phyloP scores from a whole-genome alignment of 257 asterid species.

The Coffea canephora region DNA sequence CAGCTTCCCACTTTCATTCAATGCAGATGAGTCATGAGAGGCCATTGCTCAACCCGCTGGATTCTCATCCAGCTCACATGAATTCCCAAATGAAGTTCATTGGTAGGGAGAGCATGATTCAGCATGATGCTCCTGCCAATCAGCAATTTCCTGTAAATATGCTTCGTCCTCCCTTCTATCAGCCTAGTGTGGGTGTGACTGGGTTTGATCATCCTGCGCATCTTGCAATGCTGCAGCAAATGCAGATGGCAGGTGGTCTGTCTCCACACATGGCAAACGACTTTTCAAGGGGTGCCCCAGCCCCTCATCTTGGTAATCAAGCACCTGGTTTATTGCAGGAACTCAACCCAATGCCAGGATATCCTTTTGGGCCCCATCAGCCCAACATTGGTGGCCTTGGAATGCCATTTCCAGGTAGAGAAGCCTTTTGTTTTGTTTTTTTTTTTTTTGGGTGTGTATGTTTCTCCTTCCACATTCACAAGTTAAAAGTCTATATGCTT shows the following conservation, averaged over 20 bases:
- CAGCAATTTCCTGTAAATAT: conserved; percentile 47
- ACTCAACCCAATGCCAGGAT: conserved; percentile 53
- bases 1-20: conserved; percentile 53
- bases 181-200: conserved; percentile 47
- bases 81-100: conserved; percentile 56
- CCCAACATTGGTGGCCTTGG: conserved; percentile 51
- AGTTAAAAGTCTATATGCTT: background rate
- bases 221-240: conserved; percentile 55
- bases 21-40: conserved; percentile 53
- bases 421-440: background rate
- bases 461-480: background rate
- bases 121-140: conserved; percentile 45
- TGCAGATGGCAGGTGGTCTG: conserved; percentile 61
- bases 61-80: conserved; percentile 51
- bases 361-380: conserved; percentile 50
- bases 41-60: conserved; percentile 52
- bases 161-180: conserved; percentile 57
- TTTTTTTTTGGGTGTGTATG: background rate
- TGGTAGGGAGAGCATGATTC: conserved; percentile 46
- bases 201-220: conserved; percentile 60
- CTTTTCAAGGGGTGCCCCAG: conserved; percentile 47
- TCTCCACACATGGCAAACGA: conserved; percentile 44
- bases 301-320: conserved; percentile 53
- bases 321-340: conserved; percentile 52
- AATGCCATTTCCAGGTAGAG: conserved; percentile 60